Evolutionary conservation across 2,329 filamentous ascomycete species (phyloP), one percentile per base, ranked within the genome.

Genomic region (Penicillium oxalicum): DNA sequence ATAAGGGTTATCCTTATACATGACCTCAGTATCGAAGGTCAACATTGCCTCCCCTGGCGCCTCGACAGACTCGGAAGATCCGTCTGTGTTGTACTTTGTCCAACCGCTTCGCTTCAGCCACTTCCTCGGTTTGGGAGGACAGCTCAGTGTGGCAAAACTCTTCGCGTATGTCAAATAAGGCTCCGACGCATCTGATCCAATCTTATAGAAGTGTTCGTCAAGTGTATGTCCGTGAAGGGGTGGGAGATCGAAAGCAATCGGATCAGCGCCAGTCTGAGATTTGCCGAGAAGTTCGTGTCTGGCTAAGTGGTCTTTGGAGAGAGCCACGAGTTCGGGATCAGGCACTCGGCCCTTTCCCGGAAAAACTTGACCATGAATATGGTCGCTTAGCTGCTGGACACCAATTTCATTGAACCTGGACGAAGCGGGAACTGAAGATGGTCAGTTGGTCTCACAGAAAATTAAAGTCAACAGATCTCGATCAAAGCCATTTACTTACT

Each of bases 11-110:
- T 93, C 83, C 66, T 94, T 95, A 80, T 86, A 98, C 85, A 98
- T 84, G 40, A 96, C 91, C 70, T 98, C 93, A 1, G 91, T 95
- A 70, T 98, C 93, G 60, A 98, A 98, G 34, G 87, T 91, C 47
- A 97, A 74, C 77, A 91, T 84, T 3, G 80, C 73, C 64, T 93
- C 91, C 52, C 91, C 77, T 0, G 94, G 93, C 8, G 83, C 81
- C 52, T 86, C 82, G 4, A 95, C 81, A 3, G 77, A 67, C 64
- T 93, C 87, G n/a, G 77, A 78, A 9, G 73, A 76, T 24, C 88
- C 90, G 66, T 95, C 85, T 2, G 74, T 66, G 56, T 85, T 77
- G 70, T 98, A 98, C 69, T 90, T 96, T 0, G 91, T 97, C 93
- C 93, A 98, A 1, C 93, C 94, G 64, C 88, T 94, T 58, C 75